Percentiles rank a stretch among this genome's conserved stretches.
Evolutionary conservation across 2,329 filamentous ascomycete species (phyloP).

Genomic region (Fusarium gaditjirri): DNA sequence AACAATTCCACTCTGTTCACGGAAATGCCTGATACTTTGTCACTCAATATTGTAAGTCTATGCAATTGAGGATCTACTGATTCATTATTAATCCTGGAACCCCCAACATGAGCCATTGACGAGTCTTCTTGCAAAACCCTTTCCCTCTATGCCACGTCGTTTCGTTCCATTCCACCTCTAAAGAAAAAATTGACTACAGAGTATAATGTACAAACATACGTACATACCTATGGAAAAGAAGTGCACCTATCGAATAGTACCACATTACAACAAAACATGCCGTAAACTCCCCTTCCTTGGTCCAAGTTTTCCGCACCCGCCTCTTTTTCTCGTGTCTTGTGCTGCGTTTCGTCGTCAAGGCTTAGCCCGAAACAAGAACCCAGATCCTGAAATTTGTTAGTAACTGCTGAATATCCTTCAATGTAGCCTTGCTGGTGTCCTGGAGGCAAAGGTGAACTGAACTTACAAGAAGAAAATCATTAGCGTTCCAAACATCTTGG

Average conservation of each 20-base stretch:
- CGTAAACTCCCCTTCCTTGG: conserved; percentile 25
- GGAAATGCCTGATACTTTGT: not conserved
- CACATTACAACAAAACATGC: conserved; percentile 41
- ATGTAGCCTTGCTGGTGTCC: not conserved
- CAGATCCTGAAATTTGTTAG: conserved; percentile 48
- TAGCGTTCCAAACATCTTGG: conserved; percentile 81
- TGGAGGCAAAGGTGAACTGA: no score
- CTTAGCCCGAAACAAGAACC: conserved; percentile 54
- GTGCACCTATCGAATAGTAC: conserved; percentile 31
- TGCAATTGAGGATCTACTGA: conserved; percentile 18
- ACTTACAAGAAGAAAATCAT: conserved; percentile 89
- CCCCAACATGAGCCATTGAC: conserved; percentile 18
- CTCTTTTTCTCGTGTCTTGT: conserved; percentile 25
- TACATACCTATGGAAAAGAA: conserved; percentile 38
- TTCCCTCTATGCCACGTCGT: conserved; percentile 21
- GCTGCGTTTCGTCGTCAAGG: conserved; percentile 1
- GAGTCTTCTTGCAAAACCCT: not conserved
- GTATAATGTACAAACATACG: conserved; percentile 34
- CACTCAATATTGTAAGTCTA: not conserved
- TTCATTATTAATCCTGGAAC: conserved; percentile 39
- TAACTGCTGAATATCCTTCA: not conserved
- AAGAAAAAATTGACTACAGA: conserved; percentile 28
- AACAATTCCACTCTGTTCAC: not conserved
- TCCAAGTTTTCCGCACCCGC: conserved; percentile 15
- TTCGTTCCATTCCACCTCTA: conserved; percentile 23